Evolutionary conservation across 1,284 basidiomycete genomes (phyloP).

Genomic region (Tilletia indica): DNA sequence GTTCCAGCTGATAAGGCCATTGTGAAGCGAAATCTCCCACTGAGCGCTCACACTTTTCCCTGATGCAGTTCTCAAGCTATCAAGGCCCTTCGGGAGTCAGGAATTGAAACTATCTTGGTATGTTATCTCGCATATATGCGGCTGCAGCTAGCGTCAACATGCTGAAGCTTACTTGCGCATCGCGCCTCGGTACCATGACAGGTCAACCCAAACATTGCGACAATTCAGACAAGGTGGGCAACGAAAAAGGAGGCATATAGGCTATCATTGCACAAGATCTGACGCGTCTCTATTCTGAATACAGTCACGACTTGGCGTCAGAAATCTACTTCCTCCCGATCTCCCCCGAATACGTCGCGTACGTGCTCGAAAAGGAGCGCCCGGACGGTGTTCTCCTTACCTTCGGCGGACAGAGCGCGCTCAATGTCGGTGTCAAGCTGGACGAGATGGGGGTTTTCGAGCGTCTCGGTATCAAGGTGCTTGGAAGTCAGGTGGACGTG

Average conservation of each 20-base stretch:
- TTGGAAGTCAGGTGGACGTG: slow-evolving; percentile 89
- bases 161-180: slow-evolving; percentile 84
- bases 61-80: slow-evolving; percentile 80
- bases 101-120: slow-evolving; percentile 81
- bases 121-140: background rate
- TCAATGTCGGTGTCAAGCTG: slow-evolving; percentile 96
- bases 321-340: slow-evolving; percentile 78
- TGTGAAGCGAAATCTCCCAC: background rate
- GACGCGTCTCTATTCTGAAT: slow-evolving; percentile 64
- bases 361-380: slow-evolving; percentile 95
- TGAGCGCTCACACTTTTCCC: slow-evolving; percentile 7
- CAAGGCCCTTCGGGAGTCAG: slow-evolving; percentile 94
- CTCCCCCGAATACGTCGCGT: slow-evolving; percentile 97
- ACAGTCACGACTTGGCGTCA: slow-evolving; percentile 89
- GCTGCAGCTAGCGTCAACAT: too few species aligned
- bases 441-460: slow-evolving; percentile 98
- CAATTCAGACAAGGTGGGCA: slow-evolving; percentile 44
- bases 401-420: slow-evolving; percentile 95
- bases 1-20: slow-evolving; percentile 25
- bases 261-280: background rate
- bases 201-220: slow-evolving; percentile 56
- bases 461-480: slow-evolving; percentile 88
- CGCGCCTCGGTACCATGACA: slow-evolving; percentile 82
- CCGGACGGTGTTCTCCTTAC: slow-evolving; percentile 96
- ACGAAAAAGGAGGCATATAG: slow-evolving; percentile 49